These are phyloP conservation scores for Flaveria linearis DNA, from an alignment of 129 eudicot species.

Conservation along the genomic window DNA sequence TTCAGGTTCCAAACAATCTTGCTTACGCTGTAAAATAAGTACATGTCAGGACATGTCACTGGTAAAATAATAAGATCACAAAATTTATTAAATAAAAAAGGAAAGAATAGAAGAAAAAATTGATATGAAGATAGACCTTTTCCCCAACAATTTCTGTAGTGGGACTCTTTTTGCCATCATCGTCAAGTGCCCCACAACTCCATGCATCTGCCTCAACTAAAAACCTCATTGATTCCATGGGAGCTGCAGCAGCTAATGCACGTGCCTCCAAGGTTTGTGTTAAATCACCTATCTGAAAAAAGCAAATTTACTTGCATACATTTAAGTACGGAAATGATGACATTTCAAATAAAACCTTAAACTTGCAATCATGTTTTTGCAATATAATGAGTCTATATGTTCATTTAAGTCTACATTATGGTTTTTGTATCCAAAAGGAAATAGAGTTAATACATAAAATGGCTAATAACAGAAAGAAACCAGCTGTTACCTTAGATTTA, in stretches of 20 bases:
- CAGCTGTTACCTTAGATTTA: conserved; percentile 58
- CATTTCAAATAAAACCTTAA: neutral
- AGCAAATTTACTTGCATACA: conserved; percentile 20
- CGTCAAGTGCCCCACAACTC: conserved; percentile 36
- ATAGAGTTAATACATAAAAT: neutral
- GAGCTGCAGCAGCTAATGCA: conserved; percentile 78
- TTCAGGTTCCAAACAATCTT: conserved; percentile 38
- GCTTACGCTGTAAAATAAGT: conserved; percentile 55
- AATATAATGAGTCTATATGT: neutral
- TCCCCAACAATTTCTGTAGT: conserved; percentile 40
- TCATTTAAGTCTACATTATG: conserved; percentile 8
- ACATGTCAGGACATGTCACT: conserved; percentile 15
- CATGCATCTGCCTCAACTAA: conserved; percentile 50
- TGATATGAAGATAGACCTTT: conserved; percentile 54
- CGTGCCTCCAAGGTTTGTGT: conserved; percentile 60
- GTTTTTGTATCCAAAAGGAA: conserved; percentile 4
- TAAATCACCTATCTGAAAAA: conserved; percentile 44
- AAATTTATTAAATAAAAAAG: neutral
- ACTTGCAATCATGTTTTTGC: neutral
- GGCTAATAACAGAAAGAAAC: neutral
- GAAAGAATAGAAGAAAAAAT: neutral
- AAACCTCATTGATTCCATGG: conserved; percentile 77
- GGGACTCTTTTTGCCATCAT: conserved; percentile 32
- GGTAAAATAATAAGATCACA: conserved; percentile 6
- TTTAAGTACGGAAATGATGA: neutral